Evolutionary conservation across 345 rosid genomes (phyloP).

Genomic region (Arabis alpina): DNA sequence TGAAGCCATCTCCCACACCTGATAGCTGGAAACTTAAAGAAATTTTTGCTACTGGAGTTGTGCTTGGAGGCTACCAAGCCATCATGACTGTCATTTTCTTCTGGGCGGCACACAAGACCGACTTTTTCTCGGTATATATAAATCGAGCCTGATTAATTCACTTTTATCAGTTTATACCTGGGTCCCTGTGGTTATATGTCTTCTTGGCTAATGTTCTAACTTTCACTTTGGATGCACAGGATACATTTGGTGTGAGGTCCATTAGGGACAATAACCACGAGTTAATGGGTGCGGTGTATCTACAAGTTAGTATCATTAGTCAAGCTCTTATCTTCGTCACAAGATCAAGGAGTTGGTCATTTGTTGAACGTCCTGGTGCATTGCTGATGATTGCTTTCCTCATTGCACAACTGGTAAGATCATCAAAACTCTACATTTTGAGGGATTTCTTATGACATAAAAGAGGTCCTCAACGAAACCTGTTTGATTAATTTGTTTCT

Average conservation of each 20-base stretch:
- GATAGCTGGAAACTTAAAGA: conserved; percentile 94
- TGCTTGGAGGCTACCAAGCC: conserved; percentile 82
- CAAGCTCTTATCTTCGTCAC: conserved; percentile 93
- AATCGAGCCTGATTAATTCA: neutral
- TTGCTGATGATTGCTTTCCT: conserved; percentile 66
- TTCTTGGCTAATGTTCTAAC: neutral
- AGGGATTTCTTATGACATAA: neutral
- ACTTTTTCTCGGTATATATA: conserved; percentile 69
- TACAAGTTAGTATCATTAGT: conserved; percentile 97
- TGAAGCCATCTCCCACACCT: conserved; percentile 94
- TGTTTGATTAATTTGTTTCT: neutral
- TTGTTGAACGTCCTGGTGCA: conserved; percentile 79
- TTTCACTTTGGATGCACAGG: conserved; percentile 49
- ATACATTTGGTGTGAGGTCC: conserved; percentile 64
- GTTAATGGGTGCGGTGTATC: conserved; percentile 80
- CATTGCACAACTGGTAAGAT: conserved; percentile 81
- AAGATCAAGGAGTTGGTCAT: conserved; percentile 94
- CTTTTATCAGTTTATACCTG: neutral
- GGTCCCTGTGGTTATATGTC: neutral
- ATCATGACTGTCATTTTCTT: conserved; percentile 91
- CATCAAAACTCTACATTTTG: neutral
- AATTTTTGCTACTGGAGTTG: conserved; percentile 86
- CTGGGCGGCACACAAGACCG: conserved; percentile 66
- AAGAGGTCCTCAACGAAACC: neutral
- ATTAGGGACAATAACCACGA: conserved; percentile 49